These are phyloP conservation scores for Spongospora subterranea DNA, from an alignment of 208 protist genomes.

Conservation along the genomic window DNA sequence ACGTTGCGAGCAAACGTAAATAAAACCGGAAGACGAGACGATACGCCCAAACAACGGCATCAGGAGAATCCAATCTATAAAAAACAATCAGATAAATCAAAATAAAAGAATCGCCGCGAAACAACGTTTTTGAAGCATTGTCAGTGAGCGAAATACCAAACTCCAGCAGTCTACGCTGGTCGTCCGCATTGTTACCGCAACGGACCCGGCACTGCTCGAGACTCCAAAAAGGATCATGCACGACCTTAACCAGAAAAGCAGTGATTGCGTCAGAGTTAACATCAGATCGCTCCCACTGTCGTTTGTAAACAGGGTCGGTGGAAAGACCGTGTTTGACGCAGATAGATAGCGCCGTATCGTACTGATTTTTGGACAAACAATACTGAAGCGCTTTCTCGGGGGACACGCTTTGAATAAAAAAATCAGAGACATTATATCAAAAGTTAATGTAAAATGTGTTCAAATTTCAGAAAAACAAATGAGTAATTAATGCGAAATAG, in stretches of 20 bases:
- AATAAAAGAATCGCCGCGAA: not conserved
- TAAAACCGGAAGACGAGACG: not conserved
- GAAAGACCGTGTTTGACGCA: not conserved
- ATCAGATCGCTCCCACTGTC: not conserved
- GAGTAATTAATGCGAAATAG: not conserved
- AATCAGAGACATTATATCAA: no score
- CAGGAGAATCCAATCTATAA: not conserved
- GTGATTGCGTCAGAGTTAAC: not conserved
- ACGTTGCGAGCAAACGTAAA: not conserved
- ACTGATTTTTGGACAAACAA: not conserved
- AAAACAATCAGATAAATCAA: not conserved
- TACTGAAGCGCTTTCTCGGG: not conserved
- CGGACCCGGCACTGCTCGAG: not conserved
- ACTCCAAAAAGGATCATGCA: not conserved
- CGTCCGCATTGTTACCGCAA: not conserved
- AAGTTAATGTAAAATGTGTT: not conserved
- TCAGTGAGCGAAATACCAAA: not conserved
- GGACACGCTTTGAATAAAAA: no score
- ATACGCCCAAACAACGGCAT: not conserved
- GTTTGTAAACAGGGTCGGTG: not conserved
- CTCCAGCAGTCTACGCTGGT: not conserved
- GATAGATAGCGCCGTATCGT: not conserved
- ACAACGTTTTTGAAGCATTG: not conserved
- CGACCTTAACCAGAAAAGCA: not conserved
- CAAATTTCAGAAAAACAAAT: not conserved